phyloP scores from a whole-genome alignment of 345 rosid species.

The Brassica rapa region DNA sequence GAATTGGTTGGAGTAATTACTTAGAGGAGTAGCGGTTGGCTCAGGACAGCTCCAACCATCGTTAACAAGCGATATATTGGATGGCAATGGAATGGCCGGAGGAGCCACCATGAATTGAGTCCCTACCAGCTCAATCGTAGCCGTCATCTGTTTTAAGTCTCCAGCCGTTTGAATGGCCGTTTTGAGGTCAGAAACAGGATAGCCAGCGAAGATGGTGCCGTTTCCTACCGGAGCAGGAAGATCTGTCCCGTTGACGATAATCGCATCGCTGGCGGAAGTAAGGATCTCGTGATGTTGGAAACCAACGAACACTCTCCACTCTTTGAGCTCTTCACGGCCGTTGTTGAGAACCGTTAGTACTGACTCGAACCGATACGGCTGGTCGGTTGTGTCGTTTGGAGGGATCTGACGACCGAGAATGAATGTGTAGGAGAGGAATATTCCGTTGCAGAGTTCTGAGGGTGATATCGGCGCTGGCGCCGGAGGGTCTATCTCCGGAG shows the following conservation, averaged over 20 bases:
- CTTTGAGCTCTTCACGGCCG: slow-evolving; percentile 68
- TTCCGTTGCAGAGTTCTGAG: slow-evolving; percentile 64
- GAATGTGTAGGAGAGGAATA: slow-evolving; percentile 68
- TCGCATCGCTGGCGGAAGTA: slow-evolving; percentile 67
- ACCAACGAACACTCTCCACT: slow-evolving; percentile 79
- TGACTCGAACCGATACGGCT: slow-evolving; percentile 85
- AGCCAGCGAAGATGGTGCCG: slow-evolving; percentile 80
- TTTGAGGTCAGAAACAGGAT: slow-evolving; percentile 67
- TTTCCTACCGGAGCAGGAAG: slow-evolving; percentile 78
- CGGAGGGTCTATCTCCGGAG: slow-evolving; percentile 23
- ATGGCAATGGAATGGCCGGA: slow-evolving; percentile 67
- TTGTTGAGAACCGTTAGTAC: slow-evolving; percentile 70
- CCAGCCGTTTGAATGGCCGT: slow-evolving; percentile 93
- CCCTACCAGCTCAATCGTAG: slow-evolving; percentile 63
- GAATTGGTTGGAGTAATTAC: slow-evolving; percentile 15
- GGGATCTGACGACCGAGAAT: slow-evolving; percentile 57
- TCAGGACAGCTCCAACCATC: slow-evolving; percentile 78
- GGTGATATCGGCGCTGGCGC: slow-evolving; percentile 44
- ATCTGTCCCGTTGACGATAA: slow-evolving; percentile 69
- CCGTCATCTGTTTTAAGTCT: slow-evolving; percentile 72
- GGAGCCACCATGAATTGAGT: slow-evolving; percentile 81
- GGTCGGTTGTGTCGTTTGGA: slow-evolving; percentile 63
- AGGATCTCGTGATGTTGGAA: slow-evolving; percentile 67
- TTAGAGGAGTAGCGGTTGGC: slow-evolving; percentile 37
- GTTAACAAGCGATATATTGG: slow-evolving; percentile 65